Evolutionary conservation across 2,329 filamentous ascomycete genomes (phyloP).

Genomic region (Ascochyta lentis): DNA sequence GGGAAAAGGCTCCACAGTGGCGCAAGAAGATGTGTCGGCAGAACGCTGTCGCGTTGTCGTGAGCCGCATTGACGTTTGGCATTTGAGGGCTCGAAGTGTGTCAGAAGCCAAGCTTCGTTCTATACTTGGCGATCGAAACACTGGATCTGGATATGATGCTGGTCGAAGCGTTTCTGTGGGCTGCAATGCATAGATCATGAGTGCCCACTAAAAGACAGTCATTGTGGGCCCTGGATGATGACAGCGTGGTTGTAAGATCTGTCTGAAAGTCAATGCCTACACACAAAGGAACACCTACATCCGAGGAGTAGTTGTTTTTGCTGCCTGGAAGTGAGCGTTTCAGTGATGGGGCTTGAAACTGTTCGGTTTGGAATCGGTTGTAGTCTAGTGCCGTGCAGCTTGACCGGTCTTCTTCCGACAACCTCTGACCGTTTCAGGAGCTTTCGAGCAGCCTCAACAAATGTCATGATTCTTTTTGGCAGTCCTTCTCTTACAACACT

Average conservation of each 20-base stretch:
- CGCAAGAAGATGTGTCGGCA: slow-evolving; percentile 20
- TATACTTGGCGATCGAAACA: slow-evolving; percentile 40
- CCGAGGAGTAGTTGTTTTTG: neutral
- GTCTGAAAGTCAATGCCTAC: neutral
- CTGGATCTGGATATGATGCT: neutral
- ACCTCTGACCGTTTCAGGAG: slow-evolving; percentile 25
- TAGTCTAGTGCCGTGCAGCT: slow-evolving; percentile 25
- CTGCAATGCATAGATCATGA: neutral
- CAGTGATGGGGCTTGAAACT: slow-evolving; percentile 30
- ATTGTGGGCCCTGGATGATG: neutral
- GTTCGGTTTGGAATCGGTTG: slow-evolving; percentile 31
- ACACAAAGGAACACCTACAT: neutral
- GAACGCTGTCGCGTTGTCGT: slow-evolving; percentile 30
- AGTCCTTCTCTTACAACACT: slow-evolving; percentile 3
- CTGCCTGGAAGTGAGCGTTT: slow-evolving; percentile 19
- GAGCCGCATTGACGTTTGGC: slow-evolving; percentile 41
- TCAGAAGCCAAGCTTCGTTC: slow-evolving; percentile 32
- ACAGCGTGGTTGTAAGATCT: neutral
- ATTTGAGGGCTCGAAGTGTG: slow-evolving; percentile 35
- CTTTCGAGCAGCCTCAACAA: neutral
- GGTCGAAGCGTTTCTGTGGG: neutral
- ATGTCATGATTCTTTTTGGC: neutral
- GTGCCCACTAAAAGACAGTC: neutral
- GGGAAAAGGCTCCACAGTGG: slow-evolving; percentile 12
- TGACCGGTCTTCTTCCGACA: slow-evolving; percentile 10